A percentile compares a stretch with the other conserved stretches of the same genome.
Conservation (phyloP, 352 stramenopile species). For the Globisporangium canariense region DNA sequence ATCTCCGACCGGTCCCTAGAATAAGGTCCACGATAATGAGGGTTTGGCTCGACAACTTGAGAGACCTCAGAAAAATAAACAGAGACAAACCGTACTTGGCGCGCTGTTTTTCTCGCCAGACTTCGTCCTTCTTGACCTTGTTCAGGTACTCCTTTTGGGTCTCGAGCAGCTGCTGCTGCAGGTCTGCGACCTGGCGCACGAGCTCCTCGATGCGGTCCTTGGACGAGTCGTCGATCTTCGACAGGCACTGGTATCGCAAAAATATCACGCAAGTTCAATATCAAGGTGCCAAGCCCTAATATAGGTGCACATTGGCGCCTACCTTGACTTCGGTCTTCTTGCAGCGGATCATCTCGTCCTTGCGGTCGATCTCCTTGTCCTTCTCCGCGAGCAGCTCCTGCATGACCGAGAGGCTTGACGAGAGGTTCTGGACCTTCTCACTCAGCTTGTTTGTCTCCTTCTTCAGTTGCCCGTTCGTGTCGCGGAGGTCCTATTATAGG, state of each 20-base stretch:
- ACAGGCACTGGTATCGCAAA: constrained; percentile 30
- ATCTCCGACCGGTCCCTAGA: constrained; percentile 60
- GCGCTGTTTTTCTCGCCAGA: constrained; percentile 62
- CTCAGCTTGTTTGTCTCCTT: constrained; percentile 60
- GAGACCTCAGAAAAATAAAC: neutral
- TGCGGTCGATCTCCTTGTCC: constrained; percentile 54
- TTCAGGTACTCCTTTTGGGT: constrained; percentile 77
- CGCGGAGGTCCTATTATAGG: constrained; percentile 43
- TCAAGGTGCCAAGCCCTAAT: neutral
- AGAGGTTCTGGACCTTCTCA: constrained; percentile 44
- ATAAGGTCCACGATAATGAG: neutral
- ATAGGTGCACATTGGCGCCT: neutral
- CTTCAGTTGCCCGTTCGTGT: constrained; percentile 57
- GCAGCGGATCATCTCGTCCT: constrained; percentile 56
- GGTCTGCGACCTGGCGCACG: constrained; percentile 58
- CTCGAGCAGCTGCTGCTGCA: constrained; percentile 74
- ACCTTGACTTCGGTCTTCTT: constrained; percentile 81
- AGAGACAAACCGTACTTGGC: constrained; percentile 25
- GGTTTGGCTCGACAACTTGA: neutral
- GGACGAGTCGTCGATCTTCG: constrained; percentile 71
- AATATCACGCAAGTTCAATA: neutral
- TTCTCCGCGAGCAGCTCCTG: constrained; percentile 57
- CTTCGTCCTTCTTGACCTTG: constrained; percentile 76
- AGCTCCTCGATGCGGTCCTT: constrained; percentile 80
- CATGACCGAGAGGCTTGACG: constrained; percentile 41